Evolutionary conservation across 352 stramenopile species (phyloP), one percentile per base, ranked within the genome.

Genomic region (Globisporangium yorkense): DNA sequence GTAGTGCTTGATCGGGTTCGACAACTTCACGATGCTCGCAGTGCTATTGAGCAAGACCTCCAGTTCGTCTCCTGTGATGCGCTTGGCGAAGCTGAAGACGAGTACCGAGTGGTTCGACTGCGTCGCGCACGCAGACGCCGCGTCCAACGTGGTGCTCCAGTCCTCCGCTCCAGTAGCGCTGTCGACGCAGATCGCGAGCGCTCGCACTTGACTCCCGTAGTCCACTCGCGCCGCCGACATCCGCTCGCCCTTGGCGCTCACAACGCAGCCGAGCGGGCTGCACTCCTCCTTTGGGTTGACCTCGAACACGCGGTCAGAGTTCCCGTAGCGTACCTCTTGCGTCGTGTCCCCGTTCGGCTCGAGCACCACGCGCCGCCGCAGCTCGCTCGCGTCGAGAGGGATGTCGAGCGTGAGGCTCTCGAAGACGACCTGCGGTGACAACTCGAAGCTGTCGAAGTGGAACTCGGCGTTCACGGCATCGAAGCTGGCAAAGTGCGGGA

Each of bases 251-350:
- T 68, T 63, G 12, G 71, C 63, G 44, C 72, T 83, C 16, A 86
- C 60, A 2, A 84, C 53, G 33, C 75, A 86, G 31, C 65, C 73
- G 40, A 61, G 59, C n/a, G 67, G 64, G 21, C 73, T 71, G 48
- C 75, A 86, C 29, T 83, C 75, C 24, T 86, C 75, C 52, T 83
- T 83, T 1, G 75, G 55, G 49, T 86, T 86, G 51, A 86, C 82
- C 53, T 84, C 61, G 57, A 84, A 86, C 8, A 72, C 40, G 10
- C 29, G 43, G 27, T 53, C 46, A 9, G 50, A n/a, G 8, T 61
- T 40, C 2, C 50, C 57, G 33, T 68, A 72, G 12, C 43, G 15
- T 12, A 66, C 51, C 21, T 59, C 40, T 0, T 41, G 44, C 15
- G 63, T 66, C 1, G 75, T 85, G 13, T 69, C 75, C 31, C 75